Evolutionary conservation across 2,329 filamentous ascomycete genomes (phyloP), one percentile per base, ranked within the genome.

Genomic region (Calonectria hongkongensis): DNA sequence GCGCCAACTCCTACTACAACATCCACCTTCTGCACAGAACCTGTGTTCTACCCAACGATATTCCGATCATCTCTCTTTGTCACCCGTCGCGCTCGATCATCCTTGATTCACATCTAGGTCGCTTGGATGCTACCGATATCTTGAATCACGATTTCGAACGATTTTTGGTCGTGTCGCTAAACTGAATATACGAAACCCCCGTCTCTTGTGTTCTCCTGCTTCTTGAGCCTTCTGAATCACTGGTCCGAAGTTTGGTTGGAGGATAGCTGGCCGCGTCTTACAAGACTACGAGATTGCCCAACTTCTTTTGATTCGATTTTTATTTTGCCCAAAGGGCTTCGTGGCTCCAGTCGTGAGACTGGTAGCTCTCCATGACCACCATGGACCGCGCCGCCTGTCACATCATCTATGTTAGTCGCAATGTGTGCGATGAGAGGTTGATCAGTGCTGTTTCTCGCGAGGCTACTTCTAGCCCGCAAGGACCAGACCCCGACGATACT

Each of bases 281-380:
- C 65, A 76, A 76, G 72, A 67, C 74, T 58, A 58, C 33, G 2
- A 16, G 36, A 9, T 39, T 7, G 25, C 63, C 54, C 70, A 75
- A 67, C 54, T 30, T 65, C 66, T 75, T 66, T 78, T 77, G 78
- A 75, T 70, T 73, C 72, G 68, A 68, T 71, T 74, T 72, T 63
- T 72, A 39, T 60, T 65, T 68, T 79, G 81, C 79, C 80, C 75
- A 79, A 79, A 86, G 85, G 88, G 88, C 84, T 85, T 86, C 88
- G 88, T 88, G 86, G 88, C 86, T 88, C 88, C 89, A 86, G 89
- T 90, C 89, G 86, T 82, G 84, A 88, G 89, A 89, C 89, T 90
- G 88, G 89, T 87, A 88, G 88, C 88, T 87, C 85, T 83, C 85
- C 81, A 83, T 86, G 85, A 84, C 85, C 85, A 87, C 83, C 81